Evolutionary conservation across 2,329 filamentous ascomycete genomes (phyloP), one percentile per base, ranked within the genome.

Genomic region (Hypoxylon sp.): DNA sequence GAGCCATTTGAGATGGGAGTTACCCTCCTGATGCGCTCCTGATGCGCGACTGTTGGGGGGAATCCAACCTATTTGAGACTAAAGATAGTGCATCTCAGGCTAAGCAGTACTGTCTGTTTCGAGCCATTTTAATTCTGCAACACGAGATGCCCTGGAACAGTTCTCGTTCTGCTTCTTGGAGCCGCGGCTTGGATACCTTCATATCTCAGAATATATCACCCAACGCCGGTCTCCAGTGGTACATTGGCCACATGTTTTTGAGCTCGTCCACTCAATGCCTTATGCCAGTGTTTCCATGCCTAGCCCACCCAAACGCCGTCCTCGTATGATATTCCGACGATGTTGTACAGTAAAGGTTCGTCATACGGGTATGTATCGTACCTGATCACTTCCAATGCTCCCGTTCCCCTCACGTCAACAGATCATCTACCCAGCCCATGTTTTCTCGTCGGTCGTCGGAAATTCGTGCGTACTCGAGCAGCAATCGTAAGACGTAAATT

Each of bases 401-500:
- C 12, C 24, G 5, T 30, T 11, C 11, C 45, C 18, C 61, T 36
- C 70, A 68, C 55, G 61, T 67, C 50, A 80, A 49, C 62, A 86
- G 71, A 71, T 87, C 85, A 6, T 80, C 81, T 2, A 85, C 84
- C 82, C 83, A 88, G 1, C 85, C 86, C 82, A 88, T 80, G 28
- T 70, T 76, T 65, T 85, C 83, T 54, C 86, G 76, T 53, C 80
- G 73, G 38, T 85, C 84, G 57, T 86, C 85, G 38, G 79, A 77
- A 11, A 89, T 72, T 16, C 87, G 79, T 4, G 83, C 88, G 66
- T 90, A 90, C 77, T 91, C 89, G 30, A 90, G 78, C 55, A 91
- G 76, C 69, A 93, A 72, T 44, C 91, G 80, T 56, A 89, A 80
- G 7, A 88, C 83, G 74, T 93, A 93, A 7, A 93, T 82, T 72